A percentile compares a stretch with the other conserved stretches of the same genome.
Conservation (phyloP, 2,329 filamentous ascomycete genomes). For the Colletotrichum orbiculare region DNA sequence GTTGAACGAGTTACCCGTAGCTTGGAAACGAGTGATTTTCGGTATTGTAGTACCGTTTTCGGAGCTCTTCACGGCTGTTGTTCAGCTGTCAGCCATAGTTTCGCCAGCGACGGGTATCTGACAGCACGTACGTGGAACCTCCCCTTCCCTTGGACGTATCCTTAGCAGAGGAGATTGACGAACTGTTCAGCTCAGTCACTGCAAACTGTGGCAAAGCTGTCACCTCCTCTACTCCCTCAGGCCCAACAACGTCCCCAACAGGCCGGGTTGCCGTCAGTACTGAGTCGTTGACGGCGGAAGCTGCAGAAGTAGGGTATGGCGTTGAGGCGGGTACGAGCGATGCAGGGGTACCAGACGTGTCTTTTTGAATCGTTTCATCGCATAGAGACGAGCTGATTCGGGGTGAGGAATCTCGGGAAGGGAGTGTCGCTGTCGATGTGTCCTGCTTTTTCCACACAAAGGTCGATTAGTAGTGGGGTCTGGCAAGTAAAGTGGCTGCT, state of each 20-base stretch:
- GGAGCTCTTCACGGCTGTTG: constrained; percentile 14
- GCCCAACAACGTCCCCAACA: no score
- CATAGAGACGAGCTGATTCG: constrained; percentile 5
- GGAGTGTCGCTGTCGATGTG: constrained; percentile 23
- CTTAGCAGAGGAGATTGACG: neutral
- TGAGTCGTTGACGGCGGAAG: neutral
- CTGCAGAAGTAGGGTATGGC: neutral
- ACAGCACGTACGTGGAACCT: constrained; percentile 7
- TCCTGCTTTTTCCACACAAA: constrained; percentile 26
- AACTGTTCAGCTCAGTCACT: no score
- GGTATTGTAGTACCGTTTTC: constrained; percentile 17
- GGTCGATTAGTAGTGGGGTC: constrained; percentile 35
- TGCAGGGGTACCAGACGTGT: neutral
- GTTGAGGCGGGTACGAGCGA: neutral
- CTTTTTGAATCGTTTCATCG: constrained; percentile 30
- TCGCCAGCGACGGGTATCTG: neutral
- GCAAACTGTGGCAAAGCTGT: no score
- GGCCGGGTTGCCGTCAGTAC: no score
- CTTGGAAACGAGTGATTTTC: constrained; percentile 21
- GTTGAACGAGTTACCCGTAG: constrained; percentile 25
- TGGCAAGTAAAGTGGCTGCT: constrained; percentile 14
- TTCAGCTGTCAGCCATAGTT: constrained; percentile 1
- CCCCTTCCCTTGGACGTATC: neutral
- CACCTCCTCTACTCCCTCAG: no score
- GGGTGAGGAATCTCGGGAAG: constrained; percentile 4